Conservation (phyloP, 2,329 filamentous ascomycete species). For the Penicillium sp. region DNA sequence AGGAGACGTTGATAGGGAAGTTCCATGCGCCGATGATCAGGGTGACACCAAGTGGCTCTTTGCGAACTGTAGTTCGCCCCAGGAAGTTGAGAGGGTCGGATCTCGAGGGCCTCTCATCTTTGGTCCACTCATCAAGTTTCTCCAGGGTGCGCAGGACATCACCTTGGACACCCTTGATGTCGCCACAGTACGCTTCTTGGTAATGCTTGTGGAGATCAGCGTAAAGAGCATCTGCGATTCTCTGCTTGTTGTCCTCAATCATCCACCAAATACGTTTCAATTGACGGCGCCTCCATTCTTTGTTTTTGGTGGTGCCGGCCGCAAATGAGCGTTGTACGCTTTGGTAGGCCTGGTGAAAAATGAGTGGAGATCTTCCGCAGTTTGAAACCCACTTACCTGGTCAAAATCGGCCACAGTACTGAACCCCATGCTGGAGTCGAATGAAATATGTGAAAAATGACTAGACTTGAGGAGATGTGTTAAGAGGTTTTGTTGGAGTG, state of each 20-base stretch:
- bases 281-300: slow-evolving; percentile 19
- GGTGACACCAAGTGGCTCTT: slow-evolving; percentile 48
- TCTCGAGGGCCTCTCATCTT: slow-evolving; percentile 33
- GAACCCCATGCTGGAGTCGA: slow-evolving; percentile 12
- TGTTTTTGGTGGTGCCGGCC: slow-evolving; percentile 15
- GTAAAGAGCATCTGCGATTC: slow-evolving; percentile 16
- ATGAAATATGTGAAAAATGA: slow-evolving; percentile 8
- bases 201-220: slow-evolving; percentile 18
- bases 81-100: slow-evolving; percentile 32
- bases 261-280: slow-evolving; percentile 24
- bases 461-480: neutral
- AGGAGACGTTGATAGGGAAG: slow-evolving; percentile 42
- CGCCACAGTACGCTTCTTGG: slow-evolving; percentile 16
- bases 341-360: slow-evolving; percentile 14
- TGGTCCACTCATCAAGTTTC: slow-evolving; percentile 44
- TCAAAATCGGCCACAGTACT: slow-evolving; percentile 17
- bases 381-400: slow-evolving; percentile 5
- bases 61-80: slow-evolving; percentile 37
- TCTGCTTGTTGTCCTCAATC: slow-evolving; percentile 22
- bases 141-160: slow-evolving; percentile 42
- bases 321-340: slow-evolving; percentile 14
- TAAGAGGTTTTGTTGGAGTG: neutral
- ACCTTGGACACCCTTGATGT: slow-evolving; percentile 25
- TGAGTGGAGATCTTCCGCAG: neutral
- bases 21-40: slow-evolving; percentile 53